Percentiles rank a stretch among this genome's conserved stretches.
Conservation (phyloP, 148 eudicot genomes). For the Silene conica region DNA sequence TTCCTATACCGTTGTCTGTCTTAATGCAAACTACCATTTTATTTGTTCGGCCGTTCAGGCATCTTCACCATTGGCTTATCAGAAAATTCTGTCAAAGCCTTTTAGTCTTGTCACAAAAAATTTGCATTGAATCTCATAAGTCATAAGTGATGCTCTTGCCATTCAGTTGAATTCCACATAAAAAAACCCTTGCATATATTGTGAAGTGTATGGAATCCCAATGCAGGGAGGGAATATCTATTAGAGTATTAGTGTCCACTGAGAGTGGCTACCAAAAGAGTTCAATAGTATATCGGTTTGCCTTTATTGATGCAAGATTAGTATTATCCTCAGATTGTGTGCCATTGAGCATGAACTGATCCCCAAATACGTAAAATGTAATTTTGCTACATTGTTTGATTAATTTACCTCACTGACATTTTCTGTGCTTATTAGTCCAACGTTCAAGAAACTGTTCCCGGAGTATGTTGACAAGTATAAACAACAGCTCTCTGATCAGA, state of each 20-base stretch:
- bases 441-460: conserved; percentile 84
- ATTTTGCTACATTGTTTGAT: not conserved
- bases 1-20: not conserved
- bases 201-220: too few species aligned
- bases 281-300: not conserved
- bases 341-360: not conserved
- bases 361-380: not conserved
- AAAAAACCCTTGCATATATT: too few species aligned
- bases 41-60: not conserved
- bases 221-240: not conserved
- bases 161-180: not conserved
- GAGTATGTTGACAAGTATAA: conserved; percentile 83
- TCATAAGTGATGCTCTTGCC: not conserved
- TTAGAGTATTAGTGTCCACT: not conserved
- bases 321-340: not conserved
- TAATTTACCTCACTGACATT: not conserved
- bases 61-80: not conserved
- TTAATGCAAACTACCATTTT: not conserved
- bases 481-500: conserved; percentile 47
- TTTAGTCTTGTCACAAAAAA: not conserved
- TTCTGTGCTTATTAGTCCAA: conserved; percentile 33
- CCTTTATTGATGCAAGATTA: not conserved
- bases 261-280: not conserved
- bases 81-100: not conserved
- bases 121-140: not conserved